Conservation (phyloP, 768 basidiomycete genomes). For the Mycena capillaripes region DNA sequence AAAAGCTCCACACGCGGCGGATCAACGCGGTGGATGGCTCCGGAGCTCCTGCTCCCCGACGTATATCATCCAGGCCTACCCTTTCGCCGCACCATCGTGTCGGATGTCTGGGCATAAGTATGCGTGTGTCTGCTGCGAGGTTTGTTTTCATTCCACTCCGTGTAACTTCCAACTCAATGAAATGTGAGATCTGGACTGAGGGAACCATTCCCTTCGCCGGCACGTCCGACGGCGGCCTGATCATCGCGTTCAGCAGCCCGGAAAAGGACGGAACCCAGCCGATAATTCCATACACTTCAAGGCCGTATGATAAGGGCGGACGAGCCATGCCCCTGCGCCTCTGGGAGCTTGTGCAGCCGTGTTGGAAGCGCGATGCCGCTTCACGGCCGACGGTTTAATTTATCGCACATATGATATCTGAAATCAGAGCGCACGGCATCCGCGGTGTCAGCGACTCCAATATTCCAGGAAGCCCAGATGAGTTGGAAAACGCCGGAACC, state of each 20-base stretch:
- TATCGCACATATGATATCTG: too few relatives aligned
- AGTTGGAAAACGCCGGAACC: too few relatives aligned
- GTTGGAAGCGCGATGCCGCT: too few relatives aligned
- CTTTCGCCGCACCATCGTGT: constrained; percentile 3
- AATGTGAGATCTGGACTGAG: not conserved
- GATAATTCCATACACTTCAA: not conserved
- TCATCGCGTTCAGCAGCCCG: not conserved
- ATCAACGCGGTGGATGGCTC: constrained; percentile 11
- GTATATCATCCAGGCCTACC: not conserved
- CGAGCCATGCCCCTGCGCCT: not conserved
- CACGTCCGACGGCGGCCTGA: not conserved
- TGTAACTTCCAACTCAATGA: too few relatives aligned
- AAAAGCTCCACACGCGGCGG: not conserved
- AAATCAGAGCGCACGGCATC: too few relatives aligned
- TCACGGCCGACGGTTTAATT: too few relatives aligned
- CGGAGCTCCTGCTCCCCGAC: constrained; percentile 2
- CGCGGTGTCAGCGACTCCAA: too few relatives aligned
- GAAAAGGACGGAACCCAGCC: not conserved
- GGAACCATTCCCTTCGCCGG: not conserved
- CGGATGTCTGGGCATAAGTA: constrained; percentile 18
- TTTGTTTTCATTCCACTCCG: not conserved
- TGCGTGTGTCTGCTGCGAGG: not conserved
- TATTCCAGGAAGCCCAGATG: too few relatives aligned
- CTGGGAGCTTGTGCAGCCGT: too few relatives aligned
- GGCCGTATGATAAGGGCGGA: not conserved